Percentiles rank a stretch among this genome's conserved stretches.
Evolutionary conservation across 208 protist species (phyloP).

Genomic region (Balamuthia mandrillaris): DNA sequence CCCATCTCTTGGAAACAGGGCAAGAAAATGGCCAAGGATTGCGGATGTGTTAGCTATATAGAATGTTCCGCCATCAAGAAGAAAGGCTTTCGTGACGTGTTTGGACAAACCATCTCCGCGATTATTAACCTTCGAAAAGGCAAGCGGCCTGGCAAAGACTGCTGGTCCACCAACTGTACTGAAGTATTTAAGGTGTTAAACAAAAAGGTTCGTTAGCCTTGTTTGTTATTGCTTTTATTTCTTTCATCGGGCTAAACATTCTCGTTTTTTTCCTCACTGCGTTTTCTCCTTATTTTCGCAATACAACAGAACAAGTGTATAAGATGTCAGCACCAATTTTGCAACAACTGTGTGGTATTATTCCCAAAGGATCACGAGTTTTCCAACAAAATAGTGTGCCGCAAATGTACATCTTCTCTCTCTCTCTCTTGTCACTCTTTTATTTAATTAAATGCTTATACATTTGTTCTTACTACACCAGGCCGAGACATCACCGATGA

Average conservation of each 20-base stretch:
- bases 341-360: neutral
- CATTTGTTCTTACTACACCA: neutral
- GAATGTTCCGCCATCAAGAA: slow-evolving; percentile 17
- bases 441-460: neutral
- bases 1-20: slow-evolving; percentile 8
- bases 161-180: slow-evolving; percentile 1
- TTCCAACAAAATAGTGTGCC: neutral
- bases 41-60: neutral
- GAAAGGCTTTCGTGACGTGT: slow-evolving; percentile 9
- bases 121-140: neutral
- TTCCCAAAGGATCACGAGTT: neutral
- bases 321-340: neutral
- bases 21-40: slow-evolving; percentile 8
- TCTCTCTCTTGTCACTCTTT: neutral
- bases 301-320: neutral
- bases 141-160: neutral
- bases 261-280: neutral
- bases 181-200: neutral
- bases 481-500: slow-evolving; percentile 1
- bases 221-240: neutral
- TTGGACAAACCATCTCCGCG: slow-evolving; percentile 3
- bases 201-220: neutral
- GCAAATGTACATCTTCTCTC: neutral
- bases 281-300: too few relatives aligned
- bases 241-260: neutral